Conservation (phyloP, 768 basidiomycete species). For the Mycena haematopus region DNA sequence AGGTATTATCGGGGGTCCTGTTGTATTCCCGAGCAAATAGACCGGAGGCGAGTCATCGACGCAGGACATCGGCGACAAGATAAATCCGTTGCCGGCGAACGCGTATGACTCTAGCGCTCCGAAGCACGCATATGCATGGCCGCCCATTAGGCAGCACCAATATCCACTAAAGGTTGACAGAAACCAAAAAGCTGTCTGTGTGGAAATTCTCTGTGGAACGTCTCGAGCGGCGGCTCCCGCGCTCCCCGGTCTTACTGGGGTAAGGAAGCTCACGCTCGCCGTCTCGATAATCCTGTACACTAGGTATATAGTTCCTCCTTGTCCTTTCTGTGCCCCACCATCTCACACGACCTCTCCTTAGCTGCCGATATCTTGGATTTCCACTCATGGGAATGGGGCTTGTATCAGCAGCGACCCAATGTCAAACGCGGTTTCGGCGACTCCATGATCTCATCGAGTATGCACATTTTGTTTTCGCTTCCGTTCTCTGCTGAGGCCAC, state of each 20-base stretch:
- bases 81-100: background rate
- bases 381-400: conserved; percentile 11
- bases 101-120: background rate
- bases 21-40: too few relatives aligned
- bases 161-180: background rate
- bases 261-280: background rate
- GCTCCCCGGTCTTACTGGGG: background rate
- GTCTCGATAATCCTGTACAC: background rate
- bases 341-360: background rate
- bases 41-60: background rate
- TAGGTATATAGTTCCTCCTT: conserved; percentile 1
- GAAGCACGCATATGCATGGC: background rate
- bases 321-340: background rate
- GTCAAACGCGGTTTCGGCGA: background rate
- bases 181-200: background rate
- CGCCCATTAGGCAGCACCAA: background rate
- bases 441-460: background rate
- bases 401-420: background rate
- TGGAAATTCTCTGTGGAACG: conserved; percentile 2
- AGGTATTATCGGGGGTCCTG: too few relatives aligned
- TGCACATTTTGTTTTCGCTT: background rate
- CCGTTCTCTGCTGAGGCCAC: background rate
- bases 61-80: background rate
- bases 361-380: background rate
- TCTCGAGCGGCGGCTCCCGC: background rate